These are phyloP conservation scores for Haemoproteus tartakovskyi DNA, from an alignment of 169 alveolate species.

Conservation along the genomic window DNA sequence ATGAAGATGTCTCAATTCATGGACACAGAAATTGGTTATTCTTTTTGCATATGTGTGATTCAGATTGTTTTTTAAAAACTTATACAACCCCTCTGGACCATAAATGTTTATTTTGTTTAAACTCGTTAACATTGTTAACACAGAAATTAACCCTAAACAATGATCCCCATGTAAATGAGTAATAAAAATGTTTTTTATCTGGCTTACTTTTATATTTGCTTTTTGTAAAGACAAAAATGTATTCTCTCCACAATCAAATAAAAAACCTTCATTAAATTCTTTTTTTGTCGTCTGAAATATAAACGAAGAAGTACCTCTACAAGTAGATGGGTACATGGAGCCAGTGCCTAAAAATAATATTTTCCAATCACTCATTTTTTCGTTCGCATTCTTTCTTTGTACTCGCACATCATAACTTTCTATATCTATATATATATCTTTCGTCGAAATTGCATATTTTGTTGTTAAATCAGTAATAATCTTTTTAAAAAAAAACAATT, in stretches of 20 bases:
- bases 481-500: conserved; percentile 6
- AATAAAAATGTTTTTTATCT: conserved; percentile 73
- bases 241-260: conserved; percentile 80
- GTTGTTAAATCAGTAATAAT: background rate
- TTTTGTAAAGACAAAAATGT: conserved; percentile 65
- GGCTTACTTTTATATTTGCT: conserved; percentile 49
- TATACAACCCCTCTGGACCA: conserved; percentile 79
- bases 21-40: conserved; percentile 9
- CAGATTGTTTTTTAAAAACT: conserved; percentile 36
- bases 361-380: conserved; percentile 67
- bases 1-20: conserved; percentile 11
- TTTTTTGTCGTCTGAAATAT: conserved; percentile 61
- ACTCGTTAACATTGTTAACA: conserved; percentile 66
- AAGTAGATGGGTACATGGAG: conserved; percentile 71
- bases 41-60: conserved; percentile 12
- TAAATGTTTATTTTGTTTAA: conserved; percentile 53
- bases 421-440: conserved; percentile 8
- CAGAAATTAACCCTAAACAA: conserved; percentile 78
- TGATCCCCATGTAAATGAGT: conserved; percentile 88
- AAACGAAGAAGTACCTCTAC: conserved; percentile 76
- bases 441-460: background rate
- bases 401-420: conserved; percentile 10
- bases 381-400: conserved; percentile 1
- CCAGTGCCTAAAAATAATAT: conserved; percentile 78
- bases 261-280: conserved; percentile 64